Conservation (phyloP, 257 asterid species). For the Rauvolfia tetraphylla region DNA sequence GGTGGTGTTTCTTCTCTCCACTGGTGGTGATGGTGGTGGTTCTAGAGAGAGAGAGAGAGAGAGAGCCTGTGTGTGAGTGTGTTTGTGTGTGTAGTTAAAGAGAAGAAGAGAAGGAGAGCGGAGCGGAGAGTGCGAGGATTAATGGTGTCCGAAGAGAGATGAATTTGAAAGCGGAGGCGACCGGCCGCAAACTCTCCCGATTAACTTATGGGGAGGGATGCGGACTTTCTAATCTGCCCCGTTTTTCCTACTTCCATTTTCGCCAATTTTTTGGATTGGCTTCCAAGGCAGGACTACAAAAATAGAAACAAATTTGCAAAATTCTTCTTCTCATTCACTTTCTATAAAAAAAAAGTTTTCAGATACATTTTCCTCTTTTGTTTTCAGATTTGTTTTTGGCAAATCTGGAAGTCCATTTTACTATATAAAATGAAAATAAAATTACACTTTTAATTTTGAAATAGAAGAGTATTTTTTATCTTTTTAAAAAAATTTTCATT, state of each 20-base stretch:
- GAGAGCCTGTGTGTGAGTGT: neutral
- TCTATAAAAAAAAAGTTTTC: no score
- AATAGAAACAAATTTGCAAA: neutral
- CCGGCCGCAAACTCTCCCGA: neutral
- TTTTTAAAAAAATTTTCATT: no score
- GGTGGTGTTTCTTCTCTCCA: neutral
- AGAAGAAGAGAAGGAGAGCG: neutral
- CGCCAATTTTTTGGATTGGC: neutral
- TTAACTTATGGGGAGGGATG: neutral
- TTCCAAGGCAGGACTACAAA: neutral
- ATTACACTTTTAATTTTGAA: no score
- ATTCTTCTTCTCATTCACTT: no score
- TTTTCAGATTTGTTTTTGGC: no score
- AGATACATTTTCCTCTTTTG: no score
- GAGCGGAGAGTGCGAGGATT: constrained; percentile 37
- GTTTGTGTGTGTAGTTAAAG: neutral
- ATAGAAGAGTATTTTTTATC: no score
- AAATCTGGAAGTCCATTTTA: no score
- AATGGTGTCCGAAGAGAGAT: constrained; percentile 16
- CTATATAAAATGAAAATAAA: no score
- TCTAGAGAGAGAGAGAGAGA: no score
- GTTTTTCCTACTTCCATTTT: neutral
- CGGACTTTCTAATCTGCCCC: neutral
- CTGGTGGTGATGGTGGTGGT: neutral
- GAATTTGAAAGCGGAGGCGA: constrained; percentile 21